A percentile compares a stretch with the other conserved stretches of the same genome.
phyloP scores from a whole-genome alignment of 345 rosid genomes.

The Salix udensis region DNA sequence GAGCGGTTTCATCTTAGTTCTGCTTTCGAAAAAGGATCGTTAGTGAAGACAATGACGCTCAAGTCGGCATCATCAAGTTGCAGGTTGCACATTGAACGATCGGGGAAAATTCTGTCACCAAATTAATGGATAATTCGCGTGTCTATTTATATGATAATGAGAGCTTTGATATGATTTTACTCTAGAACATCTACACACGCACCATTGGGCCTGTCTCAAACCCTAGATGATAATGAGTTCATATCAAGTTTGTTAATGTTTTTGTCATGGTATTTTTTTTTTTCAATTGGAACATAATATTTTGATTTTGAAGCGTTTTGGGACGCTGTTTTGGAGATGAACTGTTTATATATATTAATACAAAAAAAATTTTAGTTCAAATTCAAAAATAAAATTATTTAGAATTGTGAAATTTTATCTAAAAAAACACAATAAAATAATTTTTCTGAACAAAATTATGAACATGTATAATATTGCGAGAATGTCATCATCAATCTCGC shows the following conservation, averaged over 20 bases:
- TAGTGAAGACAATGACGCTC: neutral
- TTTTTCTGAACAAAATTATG: too few species aligned
- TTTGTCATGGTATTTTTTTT: too few species aligned
- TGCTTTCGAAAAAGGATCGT: neutral
- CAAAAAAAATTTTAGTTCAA: too few species aligned
- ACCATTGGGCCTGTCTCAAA: neutral
- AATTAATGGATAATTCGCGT: neutral
- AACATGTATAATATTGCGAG: too few species aligned
- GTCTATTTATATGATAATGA: neutral
- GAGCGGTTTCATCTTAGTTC: neutral
- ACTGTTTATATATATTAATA: too few species aligned
- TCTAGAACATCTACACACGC: neutral
- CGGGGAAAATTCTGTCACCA: neutral
- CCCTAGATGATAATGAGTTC: neutral
- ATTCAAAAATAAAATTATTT: too few species aligned
- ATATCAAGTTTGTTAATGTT: too few species aligned
- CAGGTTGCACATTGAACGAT: slow-evolving; percentile 3
- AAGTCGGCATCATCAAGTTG: neutral
- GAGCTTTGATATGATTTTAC: neutral
- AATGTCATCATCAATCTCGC: too few species aligned
- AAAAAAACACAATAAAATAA: too few species aligned
- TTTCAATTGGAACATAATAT: too few species aligned
- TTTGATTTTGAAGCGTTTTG: too few species aligned
- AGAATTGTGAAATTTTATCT: too few species aligned
- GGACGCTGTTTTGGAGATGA: rapidly evolving